phyloP scores from a whole-genome alignment of 2,329 filamentous ascomycete genomes.

The Cladosporium sp. region DNA sequence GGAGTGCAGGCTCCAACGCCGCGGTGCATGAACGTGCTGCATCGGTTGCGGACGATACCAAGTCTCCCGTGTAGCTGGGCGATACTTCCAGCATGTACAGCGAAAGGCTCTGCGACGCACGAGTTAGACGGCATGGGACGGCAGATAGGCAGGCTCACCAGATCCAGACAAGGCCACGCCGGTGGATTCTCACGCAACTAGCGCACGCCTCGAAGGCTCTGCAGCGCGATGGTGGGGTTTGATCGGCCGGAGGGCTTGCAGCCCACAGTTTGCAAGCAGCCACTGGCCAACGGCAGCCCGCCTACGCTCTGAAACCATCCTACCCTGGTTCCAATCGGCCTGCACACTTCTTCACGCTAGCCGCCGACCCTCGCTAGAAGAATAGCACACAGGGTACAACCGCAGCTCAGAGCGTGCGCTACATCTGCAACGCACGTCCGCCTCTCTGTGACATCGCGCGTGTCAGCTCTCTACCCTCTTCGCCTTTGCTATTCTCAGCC shows the following conservation, averaged over 20 bases:
- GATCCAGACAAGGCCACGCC: neutral
- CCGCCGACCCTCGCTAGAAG: no score
- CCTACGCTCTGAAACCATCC: no score
- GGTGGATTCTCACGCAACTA: no score
- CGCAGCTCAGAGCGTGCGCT: neutral
- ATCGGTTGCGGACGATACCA: neutral
- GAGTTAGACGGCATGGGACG: neutral
- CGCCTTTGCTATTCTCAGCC: neutral
- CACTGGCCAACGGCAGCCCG: no score
- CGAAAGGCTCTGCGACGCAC: neutral
- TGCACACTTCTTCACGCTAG: neutral
- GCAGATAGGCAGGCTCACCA: neutral
- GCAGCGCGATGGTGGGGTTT: no score
- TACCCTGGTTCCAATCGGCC: no score
- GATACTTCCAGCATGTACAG: neutral
- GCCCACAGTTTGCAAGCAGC: no score
- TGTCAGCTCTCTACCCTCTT: neutral
- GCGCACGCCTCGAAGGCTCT: no score
- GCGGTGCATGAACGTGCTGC: neutral
- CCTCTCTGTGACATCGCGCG: constrained; percentile 4
- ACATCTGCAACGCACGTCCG: constrained; percentile 7
- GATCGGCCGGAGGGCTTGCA: no score
- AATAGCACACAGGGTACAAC: neutral
- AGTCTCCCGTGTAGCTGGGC: neutral
- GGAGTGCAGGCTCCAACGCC: no score